Evolutionary conservation across 768 basidiomycete genomes (phyloP), one percentile per base, ranked within the genome.

Genomic region (Austroboletus eburneus): DNA sequence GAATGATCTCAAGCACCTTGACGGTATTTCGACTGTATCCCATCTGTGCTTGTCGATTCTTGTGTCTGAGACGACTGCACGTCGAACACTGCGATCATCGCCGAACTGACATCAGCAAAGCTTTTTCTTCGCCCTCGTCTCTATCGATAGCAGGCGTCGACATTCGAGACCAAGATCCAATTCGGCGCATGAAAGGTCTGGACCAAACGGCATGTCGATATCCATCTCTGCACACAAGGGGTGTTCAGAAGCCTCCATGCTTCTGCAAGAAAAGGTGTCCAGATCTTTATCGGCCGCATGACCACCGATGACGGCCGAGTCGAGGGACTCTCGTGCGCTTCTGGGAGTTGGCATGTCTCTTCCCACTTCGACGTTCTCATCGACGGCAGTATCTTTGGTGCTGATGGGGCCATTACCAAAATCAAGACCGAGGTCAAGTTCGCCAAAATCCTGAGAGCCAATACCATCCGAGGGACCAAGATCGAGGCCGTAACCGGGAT

Each of bases 391-490:
- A n/a, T 65, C 69, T 30, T 41, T 43, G 49, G 51, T 51, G 45
- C 68, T 62, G 29, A 60, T 61, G 10, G 74, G 72, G 36, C 78
- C 78, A 49, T 81, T 86, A 38, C 80, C 90, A 61, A 88, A 87
- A 55, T 85, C 80, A 43, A 91, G 75, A 45, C 85, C 89, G 23
- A 92, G 72, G 61, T 90, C 88, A 23, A 86, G 60, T 33, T 81
- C 83, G 46, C 57, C 66, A 59, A 84, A 87, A 62, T 89, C 89
- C 62, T 90, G 86, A 3, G 91, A 91, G 18, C 87, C 90, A 54
- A 93, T 88, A 27, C 88, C 91, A 54, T 86, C 87, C 0, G 79
- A 78, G 14, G 84, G 84, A 3, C 85, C 87, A 38, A 90, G 75
- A 56, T 87, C 88, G 50, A 88, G 88, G n/a, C 81, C 81, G 55